Conservation (phyloP, 176 grass and related monocot species). For the barley (Hordeum vulgare) region DNA sequence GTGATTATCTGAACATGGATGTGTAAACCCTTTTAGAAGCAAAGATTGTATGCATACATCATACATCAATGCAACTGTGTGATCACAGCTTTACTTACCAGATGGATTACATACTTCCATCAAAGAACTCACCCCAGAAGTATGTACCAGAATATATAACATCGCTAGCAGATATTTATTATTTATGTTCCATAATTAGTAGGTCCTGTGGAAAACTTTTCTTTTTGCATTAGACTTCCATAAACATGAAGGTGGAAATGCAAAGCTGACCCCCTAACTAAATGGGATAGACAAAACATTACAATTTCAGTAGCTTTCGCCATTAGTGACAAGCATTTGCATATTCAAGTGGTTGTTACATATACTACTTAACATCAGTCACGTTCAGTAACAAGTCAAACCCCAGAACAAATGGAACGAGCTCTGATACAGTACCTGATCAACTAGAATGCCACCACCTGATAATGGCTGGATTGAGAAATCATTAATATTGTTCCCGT, state of each 20-base stretch:
- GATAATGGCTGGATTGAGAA: conserved; percentile 57
- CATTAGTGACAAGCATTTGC: not conserved
- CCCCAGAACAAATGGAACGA: not conserved
- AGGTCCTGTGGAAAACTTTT: not conserved
- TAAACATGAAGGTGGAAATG: not conserved
- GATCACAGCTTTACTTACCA: not conserved
- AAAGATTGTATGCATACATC: not conserved
- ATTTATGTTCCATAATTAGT: not conserved
- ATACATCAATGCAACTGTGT: not conserved
- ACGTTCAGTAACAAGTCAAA: not conserved
- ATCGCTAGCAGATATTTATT: too few relatives aligned
- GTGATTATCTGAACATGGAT: not conserved
- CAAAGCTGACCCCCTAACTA: not conserved
- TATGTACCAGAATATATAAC: too few relatives aligned
- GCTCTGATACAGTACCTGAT: conserved; percentile 59
- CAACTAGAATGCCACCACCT: conserved; percentile 53
- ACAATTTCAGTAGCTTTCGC: not conserved
- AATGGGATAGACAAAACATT: not conserved
- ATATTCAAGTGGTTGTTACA: not conserved
- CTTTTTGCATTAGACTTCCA: not conserved
- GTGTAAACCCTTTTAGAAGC: not conserved
- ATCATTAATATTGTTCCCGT: conserved; percentile 5
- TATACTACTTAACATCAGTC: not conserved
- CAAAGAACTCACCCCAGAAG: not conserved
- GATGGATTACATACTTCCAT: not conserved